phyloP scores from a whole-genome alignment of 2,329 filamentous ascomycete genomes.

The Pseudocercospora musae region DNA sequence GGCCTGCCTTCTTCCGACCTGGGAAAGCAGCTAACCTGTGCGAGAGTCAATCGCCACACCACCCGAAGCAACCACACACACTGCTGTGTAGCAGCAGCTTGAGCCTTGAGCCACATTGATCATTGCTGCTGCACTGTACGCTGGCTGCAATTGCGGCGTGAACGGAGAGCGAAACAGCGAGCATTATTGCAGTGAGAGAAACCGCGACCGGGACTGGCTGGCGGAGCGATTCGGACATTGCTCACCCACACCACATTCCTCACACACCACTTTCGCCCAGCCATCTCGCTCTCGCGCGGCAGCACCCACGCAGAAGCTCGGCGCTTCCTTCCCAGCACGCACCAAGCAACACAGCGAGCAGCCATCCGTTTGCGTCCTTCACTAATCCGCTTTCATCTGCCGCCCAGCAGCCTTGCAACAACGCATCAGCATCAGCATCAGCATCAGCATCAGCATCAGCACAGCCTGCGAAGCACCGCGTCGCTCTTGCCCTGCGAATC shows the following conservation, averaged over 20 bases:
- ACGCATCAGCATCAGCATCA: neutral
- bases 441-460: neutral
- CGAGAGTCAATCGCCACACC: neutral
- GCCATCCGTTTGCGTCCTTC: slow-evolving; percentile 1
- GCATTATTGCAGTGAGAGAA: neutral
- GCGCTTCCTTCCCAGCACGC: neutral
- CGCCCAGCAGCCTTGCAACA: neutral
- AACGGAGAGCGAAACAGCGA: too few relatives aligned
- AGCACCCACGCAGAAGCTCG: neutral
- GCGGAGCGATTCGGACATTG: neutral
- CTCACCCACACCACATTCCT: neutral
- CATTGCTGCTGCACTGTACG: neutral
- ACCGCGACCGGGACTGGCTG: neutral
- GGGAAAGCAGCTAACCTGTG: slow-evolving; percentile 1
- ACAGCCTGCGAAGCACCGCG: neutral
- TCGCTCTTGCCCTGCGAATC: neutral
- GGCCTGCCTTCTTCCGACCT: too few relatives aligned
- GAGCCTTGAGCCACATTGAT: too few relatives aligned
- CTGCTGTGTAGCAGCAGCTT: neutral
- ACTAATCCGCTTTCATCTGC: slow-evolving; percentile 3
- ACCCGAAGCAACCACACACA: neutral
- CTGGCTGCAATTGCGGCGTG: neutral
- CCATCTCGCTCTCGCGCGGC: neutral
- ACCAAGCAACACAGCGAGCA: neutral
- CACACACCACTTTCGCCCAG: neutral